Conservation (phyloP, 805 yeast genomes). For the Cyberlindnera mycetangii region DNA sequence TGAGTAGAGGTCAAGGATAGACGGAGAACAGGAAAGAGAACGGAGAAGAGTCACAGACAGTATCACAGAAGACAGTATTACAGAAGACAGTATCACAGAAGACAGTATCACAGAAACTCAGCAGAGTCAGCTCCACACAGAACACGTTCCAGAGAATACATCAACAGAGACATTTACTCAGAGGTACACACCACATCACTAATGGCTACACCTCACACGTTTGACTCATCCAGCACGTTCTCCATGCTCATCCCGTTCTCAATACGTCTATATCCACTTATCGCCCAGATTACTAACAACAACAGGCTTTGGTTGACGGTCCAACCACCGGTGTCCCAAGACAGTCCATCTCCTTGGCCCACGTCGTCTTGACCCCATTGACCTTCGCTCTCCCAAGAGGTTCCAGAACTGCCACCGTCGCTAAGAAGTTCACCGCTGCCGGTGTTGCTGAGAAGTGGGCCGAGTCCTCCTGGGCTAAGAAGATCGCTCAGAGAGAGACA, state of each 20-base stretch:
- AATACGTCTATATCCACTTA: background rate
- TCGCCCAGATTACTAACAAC: constrained; percentile 27
- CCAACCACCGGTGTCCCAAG: constrained; percentile 86
- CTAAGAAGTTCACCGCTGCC: constrained; percentile 92
- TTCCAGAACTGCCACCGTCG: constrained; percentile 78
- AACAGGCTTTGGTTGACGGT: constrained; percentile 90
- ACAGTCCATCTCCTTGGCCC: constrained; percentile 85
- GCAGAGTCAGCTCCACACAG: too few species aligned
- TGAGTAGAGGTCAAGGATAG: constrained; percentile 43
- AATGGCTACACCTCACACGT: too few species aligned
- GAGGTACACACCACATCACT: too few species aligned
- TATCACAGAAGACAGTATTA: too few species aligned
- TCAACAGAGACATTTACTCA: too few species aligned
- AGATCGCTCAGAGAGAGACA: constrained; percentile 91
- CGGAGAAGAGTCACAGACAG: too few species aligned
- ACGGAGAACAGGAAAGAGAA: too few species aligned
- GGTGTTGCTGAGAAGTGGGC: constrained; percentile 89
- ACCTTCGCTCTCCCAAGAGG: constrained; percentile 93
- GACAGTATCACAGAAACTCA: too few species aligned
- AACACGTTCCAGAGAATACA: too few species aligned
- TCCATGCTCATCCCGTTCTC: background rate
- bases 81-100: too few species aligned
- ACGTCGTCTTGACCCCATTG: constrained; percentile 89
- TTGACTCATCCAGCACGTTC: background rate
- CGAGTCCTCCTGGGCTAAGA: constrained; percentile 95